Evolutionary conservation across 2,329 filamentous ascomycete genomes (phyloP).

Genomic region (Lasiodiplodia theobromae): DNA sequence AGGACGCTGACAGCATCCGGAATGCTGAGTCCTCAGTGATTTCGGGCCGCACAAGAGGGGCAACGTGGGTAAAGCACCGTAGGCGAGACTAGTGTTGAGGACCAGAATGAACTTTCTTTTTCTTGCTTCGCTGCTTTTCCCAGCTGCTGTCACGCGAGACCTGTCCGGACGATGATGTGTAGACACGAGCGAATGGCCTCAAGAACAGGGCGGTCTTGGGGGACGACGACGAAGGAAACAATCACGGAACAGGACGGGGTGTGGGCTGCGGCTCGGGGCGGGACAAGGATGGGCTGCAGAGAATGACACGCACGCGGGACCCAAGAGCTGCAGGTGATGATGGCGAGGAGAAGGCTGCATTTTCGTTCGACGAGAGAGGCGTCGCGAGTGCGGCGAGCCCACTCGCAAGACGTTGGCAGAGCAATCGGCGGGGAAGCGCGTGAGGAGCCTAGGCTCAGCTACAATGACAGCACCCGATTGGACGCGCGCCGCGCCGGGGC

Average conservation of each 20-base stretch:
- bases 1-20: slow-evolving; percentile 16
- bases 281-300: slow-evolving; percentile 14
- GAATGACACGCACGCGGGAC: slow-evolving; percentile 3
- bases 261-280: slow-evolving; percentile 16
- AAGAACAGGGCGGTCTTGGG: not conserved
- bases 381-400: slow-evolving; percentile 17
- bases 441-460: slow-evolving; percentile 18
- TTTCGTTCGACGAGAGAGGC: slow-evolving; percentile 21
- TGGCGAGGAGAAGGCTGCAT: not conserved
- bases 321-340: slow-evolving; percentile 1
- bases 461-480: slow-evolving; percentile 16
- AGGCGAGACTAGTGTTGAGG: slow-evolving; percentile 27
- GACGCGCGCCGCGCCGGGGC: not conserved
- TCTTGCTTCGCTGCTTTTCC: not conserved
- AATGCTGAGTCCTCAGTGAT: slow-evolving; percentile 26
- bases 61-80: slow-evolving; percentile 28
- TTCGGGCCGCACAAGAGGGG: slow-evolving; percentile 26
- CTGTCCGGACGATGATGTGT: not conserved
- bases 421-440: slow-evolving; percentile 27
- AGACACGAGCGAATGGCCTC: not conserved
- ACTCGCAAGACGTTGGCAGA: slow-evolving; percentile 25
- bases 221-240: not conserved
- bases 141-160: not conserved
- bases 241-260: not conserved
- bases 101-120: slow-evolving; percentile 15